Evolutionary conservation across 2,329 filamentous ascomycete genomes (phyloP).

Genomic region (Fusarium nematophilum): DNA sequence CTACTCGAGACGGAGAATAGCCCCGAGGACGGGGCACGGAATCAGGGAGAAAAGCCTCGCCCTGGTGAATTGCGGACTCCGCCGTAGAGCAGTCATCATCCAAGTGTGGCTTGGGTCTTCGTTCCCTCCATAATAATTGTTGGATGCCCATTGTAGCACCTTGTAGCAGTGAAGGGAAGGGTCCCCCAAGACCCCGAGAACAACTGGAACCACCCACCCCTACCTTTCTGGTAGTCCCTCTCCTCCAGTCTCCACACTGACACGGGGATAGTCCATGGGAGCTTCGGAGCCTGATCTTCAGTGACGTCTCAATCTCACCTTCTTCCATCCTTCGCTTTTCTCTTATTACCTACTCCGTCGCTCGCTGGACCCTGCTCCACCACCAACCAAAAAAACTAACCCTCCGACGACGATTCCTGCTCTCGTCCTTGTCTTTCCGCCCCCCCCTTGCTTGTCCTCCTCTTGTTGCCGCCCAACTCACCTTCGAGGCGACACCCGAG

Average conservation of each 20-base stretch:
- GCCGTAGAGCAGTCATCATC: conserved; percentile 16
- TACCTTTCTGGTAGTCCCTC: neutral
- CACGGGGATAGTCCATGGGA: conserved; percentile 19
- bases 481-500: neutral
- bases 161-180: neutral
- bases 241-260: conserved; percentile 2
- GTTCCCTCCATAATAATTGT: neutral
- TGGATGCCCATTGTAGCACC: too few species aligned
- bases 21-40: neutral
- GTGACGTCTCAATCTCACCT: conserved; percentile 38
- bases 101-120: conserved; percentile 19
- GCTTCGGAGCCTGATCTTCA: conserved; percentile 43
- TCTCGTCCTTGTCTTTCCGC: conserved; percentile 1
- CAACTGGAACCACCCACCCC: too few species aligned
- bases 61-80: neutral
- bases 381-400: conserved; percentile 19
- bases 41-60: neutral
- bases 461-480: neutral
- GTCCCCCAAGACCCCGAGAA: neutral
- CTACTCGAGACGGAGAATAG: neutral
- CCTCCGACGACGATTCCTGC: conserved; percentile 1
- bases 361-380: conserved; percentile 33
- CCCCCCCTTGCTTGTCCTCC: conserved; percentile 1
- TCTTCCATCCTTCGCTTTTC: conserved; percentile 6
- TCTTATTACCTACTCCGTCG: conserved; percentile 17